Base-by-base conservation (phyloP, 1,284 basidiomycete species). In the Rugosomyces carneus region DNA sequence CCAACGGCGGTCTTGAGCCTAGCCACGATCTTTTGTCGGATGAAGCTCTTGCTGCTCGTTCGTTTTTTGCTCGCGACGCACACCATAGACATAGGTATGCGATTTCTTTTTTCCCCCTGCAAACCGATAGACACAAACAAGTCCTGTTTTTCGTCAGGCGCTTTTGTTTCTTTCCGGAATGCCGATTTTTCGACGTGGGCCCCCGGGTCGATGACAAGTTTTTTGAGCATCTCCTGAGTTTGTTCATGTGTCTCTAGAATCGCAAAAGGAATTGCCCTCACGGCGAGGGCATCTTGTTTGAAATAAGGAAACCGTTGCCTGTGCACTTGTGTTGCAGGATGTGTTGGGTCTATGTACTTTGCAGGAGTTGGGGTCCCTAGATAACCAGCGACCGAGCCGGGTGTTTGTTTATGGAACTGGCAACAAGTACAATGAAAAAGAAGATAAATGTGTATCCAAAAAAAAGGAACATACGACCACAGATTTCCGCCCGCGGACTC, bases 1-100 rank as follows among this genome's bases (percentile, higher is more conserved):
- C 57, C 59, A 19, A 73, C 40, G 1, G 68, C 67, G 7, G 61
- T 61, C 55, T 70, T 71, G 23, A 75, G 45, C 45, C 62, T 66
- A 31, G 53, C 55, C 1, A 42, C 41, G 5, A 71, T 63, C 13
- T 52, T 57, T 27, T 47, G 45, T 8, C 68, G 57, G 34, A 61
- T 57, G 18, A 52, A 45, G 2, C 53, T 52, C n/a, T 57, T 53
- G 26, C 57, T 50, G 16, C 61, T 62, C 45, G 63, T 64, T 16
- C 60, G 58, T 36, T 61, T 61, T 44, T 63, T 64, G 48, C 57
- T 60, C 5, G 59, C 56, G 0, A 55, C 51, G 7, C 50, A 52
- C 11, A 61, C 50, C 26, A 62, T 54, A 1, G 66, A 63, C 64
- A 68, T 67, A 0, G 63, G 54, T 13, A 67, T 50, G 13, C 60